Conservation (phyloP, 2,329 filamentous ascomycete genomes). For the Botrytis deweyae region DNA sequence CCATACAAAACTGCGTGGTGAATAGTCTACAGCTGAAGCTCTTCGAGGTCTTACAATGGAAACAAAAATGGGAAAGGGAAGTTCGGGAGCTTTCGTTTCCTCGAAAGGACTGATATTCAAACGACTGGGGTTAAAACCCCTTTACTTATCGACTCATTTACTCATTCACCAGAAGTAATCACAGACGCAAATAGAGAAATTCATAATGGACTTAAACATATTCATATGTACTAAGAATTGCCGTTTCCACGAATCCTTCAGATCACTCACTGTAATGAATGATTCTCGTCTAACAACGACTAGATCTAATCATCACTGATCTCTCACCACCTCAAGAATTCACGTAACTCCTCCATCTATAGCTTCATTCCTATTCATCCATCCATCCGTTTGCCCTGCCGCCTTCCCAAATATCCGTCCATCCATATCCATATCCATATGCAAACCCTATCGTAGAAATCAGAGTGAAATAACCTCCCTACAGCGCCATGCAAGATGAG, state of each 20-base stretch:
- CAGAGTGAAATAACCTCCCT: not conserved
- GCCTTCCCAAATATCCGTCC: not conserved
- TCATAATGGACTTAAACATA: not conserved
- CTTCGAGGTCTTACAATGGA: not conserved
- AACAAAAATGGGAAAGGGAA: not conserved
- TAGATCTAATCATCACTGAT: not conserved
- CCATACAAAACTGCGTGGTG: no score
- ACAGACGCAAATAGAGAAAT: not conserved
- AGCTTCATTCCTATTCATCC: not conserved
- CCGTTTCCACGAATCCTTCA: not conserved
- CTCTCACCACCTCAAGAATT: not conserved
- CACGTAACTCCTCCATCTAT: not conserved
- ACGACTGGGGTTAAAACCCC: not conserved
- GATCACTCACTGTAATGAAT: not conserved
- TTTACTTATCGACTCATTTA: not conserved
- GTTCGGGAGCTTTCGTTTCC: not conserved
- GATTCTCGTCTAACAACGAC: not conserved
- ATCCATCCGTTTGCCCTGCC: not conserved
- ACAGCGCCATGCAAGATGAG: slow-evolving; percentile 14
- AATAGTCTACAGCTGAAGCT: not conserved
- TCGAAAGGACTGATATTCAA: not conserved
- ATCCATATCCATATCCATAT: slow-evolving; percentile 5
- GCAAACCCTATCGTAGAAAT: slow-evolving; percentile 4
- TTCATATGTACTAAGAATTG: slow-evolving; percentile 9
- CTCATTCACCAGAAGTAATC: not conserved